Evolutionary conservation across 352 stramenopile species (phyloP).

Genomic region (Blastocystis sp.): DNA sequence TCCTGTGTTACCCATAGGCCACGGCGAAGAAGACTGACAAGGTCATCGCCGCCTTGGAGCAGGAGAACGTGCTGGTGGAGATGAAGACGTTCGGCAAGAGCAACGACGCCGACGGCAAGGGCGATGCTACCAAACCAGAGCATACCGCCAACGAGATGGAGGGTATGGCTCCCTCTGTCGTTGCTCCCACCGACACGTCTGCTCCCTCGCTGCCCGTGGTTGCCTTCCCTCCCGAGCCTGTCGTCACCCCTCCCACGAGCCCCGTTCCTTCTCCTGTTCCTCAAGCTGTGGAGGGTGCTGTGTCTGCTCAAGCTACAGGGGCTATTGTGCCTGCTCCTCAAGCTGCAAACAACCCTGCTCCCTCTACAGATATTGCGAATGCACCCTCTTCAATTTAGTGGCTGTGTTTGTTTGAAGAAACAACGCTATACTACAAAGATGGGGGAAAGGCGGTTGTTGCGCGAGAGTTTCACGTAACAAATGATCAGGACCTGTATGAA

Average conservation of each 20-base stretch:
- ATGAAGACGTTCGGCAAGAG: slow-evolving; percentile 45
- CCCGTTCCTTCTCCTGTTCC: no score
- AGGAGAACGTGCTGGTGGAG: slow-evolving; percentile 7
- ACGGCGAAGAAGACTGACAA: slow-evolving; percentile 18
- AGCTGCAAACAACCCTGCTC: no score
- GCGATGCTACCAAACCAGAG: background rate
- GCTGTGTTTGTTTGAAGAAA: slow-evolving; percentile 7
- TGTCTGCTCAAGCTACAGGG: no score
- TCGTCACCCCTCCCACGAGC: no score
- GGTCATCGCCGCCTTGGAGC: background rate
- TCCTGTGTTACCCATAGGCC: background rate
- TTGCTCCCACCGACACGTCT: background rate
- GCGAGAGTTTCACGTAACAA: slow-evolving; percentile 37
- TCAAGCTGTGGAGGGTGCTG: no score
- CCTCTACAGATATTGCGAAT: no score
- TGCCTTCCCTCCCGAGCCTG: no score
- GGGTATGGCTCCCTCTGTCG: background rate
- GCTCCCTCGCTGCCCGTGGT: no score
- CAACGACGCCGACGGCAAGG: background rate
- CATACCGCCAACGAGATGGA: background rate
- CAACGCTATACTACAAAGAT: slow-evolving; percentile 47
- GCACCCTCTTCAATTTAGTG: background rate
- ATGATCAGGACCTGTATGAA: slow-evolving; percentile 37
- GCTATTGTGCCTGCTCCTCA: no score
- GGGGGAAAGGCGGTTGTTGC: slow-evolving; percentile 47